A percentile compares a stretch with the other conserved stretches of the same genome.
phyloP scores from a whole-genome alignment of 345 rosid genomes.

The Salix arbutifolia region DNA sequence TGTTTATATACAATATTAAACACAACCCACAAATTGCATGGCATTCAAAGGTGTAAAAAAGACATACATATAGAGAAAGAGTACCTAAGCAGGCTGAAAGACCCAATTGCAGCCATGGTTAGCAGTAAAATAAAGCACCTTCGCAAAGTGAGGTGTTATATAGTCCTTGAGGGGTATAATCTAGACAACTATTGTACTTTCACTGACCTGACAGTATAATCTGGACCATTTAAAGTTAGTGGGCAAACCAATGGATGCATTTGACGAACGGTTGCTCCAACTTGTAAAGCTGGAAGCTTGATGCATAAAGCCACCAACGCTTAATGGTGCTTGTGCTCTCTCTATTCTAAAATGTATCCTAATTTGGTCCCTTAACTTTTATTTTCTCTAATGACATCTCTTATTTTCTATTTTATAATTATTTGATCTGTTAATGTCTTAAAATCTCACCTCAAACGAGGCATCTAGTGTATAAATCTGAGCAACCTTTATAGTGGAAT shows the following conservation, averaged over 20 bases:
- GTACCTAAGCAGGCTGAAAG: background rate
- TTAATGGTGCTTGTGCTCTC: background rate
- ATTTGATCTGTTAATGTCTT: background rate
- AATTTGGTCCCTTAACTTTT: background rate
- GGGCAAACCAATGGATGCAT: background rate
- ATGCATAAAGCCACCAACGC: background rate
- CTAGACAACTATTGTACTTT: no score
- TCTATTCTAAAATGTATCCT: no score
- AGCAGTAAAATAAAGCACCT: background rate
- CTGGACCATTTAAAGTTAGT: background rate
- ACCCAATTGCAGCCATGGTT: background rate
- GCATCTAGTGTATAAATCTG: no score
- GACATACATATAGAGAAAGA: background rate
- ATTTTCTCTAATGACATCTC: background rate
- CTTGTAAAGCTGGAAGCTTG: background rate
- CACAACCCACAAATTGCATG: slow-evolving; percentile 2
- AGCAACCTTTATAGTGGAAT: no score
- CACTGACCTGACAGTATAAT: background rate
- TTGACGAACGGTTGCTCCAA: background rate
- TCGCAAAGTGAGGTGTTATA: background rate
- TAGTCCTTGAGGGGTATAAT: background rate
- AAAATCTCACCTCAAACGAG: background rate
- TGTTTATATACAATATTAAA: slow-evolving; percentile 19
- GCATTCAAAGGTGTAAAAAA: background rate
- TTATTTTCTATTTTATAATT: background rate